Conservation (phyloP, 73 alveolate genomes). For the Paramecium tetraurelia region DNA sequence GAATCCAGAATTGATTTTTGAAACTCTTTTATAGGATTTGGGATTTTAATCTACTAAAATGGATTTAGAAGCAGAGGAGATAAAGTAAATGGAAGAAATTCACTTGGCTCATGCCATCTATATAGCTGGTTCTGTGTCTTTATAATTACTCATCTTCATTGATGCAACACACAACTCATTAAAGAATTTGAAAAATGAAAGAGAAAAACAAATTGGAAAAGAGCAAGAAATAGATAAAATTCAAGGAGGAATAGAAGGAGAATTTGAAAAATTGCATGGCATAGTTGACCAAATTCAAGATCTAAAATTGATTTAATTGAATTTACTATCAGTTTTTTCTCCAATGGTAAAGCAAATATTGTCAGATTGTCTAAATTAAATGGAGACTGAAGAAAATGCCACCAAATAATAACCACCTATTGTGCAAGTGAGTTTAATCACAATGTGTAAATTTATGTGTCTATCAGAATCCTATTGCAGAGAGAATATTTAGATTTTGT, state of each 20-base stretch:
- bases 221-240: conserved; percentile 55
- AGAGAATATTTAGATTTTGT: conserved; percentile 6
- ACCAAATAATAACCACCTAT: neutral
- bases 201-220: conserved; percentile 42
- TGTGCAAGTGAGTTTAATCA: conserved; percentile 34
- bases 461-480: conserved; percentile 23
- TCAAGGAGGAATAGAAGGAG: conserved; percentile 58
- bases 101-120: neutral
- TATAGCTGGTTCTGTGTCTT: conserved; percentile 38
- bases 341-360: conserved; percentile 47
- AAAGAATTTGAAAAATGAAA: conserved; percentile 41
- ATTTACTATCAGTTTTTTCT: conserved; percentile 32
- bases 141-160: conserved; percentile 31
- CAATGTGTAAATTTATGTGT: conserved; percentile 61
- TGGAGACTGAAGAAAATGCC: neutral
- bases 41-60: neutral
- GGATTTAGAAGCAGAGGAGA: neutral
- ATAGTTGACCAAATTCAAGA: neutral
- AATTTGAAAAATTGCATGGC: conserved; percentile 46
- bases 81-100: neutral
- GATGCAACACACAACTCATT: conserved; percentile 27
- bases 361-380: neutral
- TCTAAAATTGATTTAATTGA: neutral
- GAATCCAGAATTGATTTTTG: neutral
- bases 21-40: neutral